phyloP scores from a whole-genome alignment of 805 yeast genomes.

The Hagleromyces aurorensis region DNA sequence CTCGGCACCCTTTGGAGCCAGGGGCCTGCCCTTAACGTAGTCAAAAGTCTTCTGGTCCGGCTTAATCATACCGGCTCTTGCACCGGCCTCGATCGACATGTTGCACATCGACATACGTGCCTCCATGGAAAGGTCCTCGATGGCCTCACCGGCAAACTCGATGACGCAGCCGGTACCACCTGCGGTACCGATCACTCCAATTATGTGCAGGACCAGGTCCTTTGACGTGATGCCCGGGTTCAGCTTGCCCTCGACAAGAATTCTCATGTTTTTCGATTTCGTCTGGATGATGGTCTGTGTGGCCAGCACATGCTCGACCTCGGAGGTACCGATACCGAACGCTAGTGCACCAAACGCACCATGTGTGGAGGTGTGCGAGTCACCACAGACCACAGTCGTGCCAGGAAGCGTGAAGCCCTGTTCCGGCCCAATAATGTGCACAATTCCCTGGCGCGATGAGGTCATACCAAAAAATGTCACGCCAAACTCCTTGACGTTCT shows the following conservation, averaged over 20 bases:
- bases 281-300: slow-evolving; percentile 94
- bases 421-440: slow-evolving; percentile 97
- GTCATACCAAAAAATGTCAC: slow-evolving; percentile 92
- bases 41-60: slow-evolving; percentile 88
- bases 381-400: slow-evolving; percentile 98
- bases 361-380: slow-evolving; percentile 96
- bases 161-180: slow-evolving; percentile 98
- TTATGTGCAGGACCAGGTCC: slow-evolving; percentile 89
- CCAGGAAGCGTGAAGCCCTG: slow-evolving; percentile 99
- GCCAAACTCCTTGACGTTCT: slow-evolving; percentile 83
- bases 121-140: slow-evolving; percentile 85
- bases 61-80: slow-evolving; percentile 98
- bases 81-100: slow-evolving; percentile 99
- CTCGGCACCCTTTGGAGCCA: slow-evolving; percentile 88
- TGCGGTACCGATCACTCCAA: slow-evolving; percentile 96
- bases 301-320: slow-evolving; percentile 97
- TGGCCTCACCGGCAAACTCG: slow-evolving; percentile 95
- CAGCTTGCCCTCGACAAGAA: slow-evolving; percentile 75
- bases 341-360: slow-evolving; percentile 98
- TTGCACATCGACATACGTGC: slow-evolving; percentile 99
- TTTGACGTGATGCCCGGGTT: slow-evolving; percentile 89
- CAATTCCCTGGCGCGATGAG: slow-evolving; percentile 94
- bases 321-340: slow-evolving; percentile 98
- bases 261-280: slow-evolving; percentile 93
- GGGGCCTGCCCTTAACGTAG: slow-evolving; percentile 87